Evolutionary conservation across 805 yeast genomes (phyloP), one percentile per base, ranked within the genome.

Genomic region (Zygoascus biomembranicola): DNA sequence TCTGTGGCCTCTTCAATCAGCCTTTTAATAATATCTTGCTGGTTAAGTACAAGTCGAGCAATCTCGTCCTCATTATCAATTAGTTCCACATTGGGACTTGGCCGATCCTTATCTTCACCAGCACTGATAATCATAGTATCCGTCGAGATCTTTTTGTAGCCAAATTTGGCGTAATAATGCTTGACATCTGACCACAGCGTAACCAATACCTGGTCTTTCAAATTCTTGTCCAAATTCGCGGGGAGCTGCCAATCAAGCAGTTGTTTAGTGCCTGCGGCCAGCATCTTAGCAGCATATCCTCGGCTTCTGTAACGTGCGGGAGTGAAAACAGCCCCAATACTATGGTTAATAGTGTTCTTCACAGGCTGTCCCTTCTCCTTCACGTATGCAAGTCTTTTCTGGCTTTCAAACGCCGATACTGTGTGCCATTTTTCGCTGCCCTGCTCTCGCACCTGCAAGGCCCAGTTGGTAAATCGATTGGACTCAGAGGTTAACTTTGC

Each of bases 151-250:
- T 44, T 39, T 37, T 57, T 47, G 58, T 60, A 69, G 6, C 90
- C 95, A 58, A 84, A 79, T 57, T 73, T 70, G 39, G 73, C 69
- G 66, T 89, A 89, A 59, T 77, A 87, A 32, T 74, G 76, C 14
- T 86, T 92, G 19, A 86, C 80, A 49, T 84, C 94, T 57, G 92
- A 84, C 74, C 87, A 87, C 50, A 88, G 73, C 43, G 73, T 71
- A 39, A 75, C 66, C 14, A 76, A 64, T 20, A 66, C 55, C 19
- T 69, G 63, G 9, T 62, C 58, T 35, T 53, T 37, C 46, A 55
- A 39, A 10, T 58, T 43, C 5, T 66, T 58, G 13, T 4, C 19
- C 46, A 43, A 2, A 5, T 31, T 39, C 5, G 28, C 41, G 16
- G 44, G 44, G 5, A 46, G 11, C 39, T 79, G 59, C 43, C 54